Percentiles rank a stretch among this genome's conserved stretches.
Evolutionary conservation across 768 basidiomycete genomes (phyloP).

Genomic region (Naganishia friedmannii): DNA sequence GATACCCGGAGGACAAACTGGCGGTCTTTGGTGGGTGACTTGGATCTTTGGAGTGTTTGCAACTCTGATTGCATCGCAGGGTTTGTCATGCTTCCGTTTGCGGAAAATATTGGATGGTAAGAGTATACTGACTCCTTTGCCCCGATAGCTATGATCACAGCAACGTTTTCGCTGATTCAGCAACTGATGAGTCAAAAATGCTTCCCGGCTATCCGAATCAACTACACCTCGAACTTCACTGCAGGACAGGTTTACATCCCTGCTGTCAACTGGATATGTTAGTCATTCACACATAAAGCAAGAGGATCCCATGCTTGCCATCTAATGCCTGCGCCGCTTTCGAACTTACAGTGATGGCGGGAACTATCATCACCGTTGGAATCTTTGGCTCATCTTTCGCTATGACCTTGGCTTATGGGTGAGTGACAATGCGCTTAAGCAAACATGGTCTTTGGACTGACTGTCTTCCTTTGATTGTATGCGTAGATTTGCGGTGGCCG

Average conservation of each 20-base stretch:
- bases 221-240: constrained; percentile 62
- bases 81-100: not conserved
- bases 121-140: constrained; percentile 54
- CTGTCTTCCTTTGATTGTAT: not conserved
- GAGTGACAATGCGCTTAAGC: not conserved
- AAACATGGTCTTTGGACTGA: not conserved
- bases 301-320: not conserved
- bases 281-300: constrained; percentile 32
- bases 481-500: constrained; percentile 57
- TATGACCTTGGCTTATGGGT: constrained; percentile 62
- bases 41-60: constrained; percentile 66
- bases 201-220: constrained; percentile 61
- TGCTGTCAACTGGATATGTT: constrained; percentile 60
- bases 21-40: constrained; percentile 65
- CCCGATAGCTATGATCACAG: constrained; percentile 70
- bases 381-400: constrained; percentile 60
- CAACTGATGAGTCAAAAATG: constrained; percentile 65
- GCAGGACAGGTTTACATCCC: constrained; percentile 70
- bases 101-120: not conserved
- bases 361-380: constrained; percentile 59
- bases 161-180: constrained; percentile 59
- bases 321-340: not conserved
- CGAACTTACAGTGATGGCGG: constrained; percentile 55
- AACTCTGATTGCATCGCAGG: constrained; percentile 49
- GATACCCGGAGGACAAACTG: constrained; percentile 62